Base-by-base conservation (phyloP, 2,329 filamentous ascomycete species). In the Purpureocillium takamizusanense region DNA sequence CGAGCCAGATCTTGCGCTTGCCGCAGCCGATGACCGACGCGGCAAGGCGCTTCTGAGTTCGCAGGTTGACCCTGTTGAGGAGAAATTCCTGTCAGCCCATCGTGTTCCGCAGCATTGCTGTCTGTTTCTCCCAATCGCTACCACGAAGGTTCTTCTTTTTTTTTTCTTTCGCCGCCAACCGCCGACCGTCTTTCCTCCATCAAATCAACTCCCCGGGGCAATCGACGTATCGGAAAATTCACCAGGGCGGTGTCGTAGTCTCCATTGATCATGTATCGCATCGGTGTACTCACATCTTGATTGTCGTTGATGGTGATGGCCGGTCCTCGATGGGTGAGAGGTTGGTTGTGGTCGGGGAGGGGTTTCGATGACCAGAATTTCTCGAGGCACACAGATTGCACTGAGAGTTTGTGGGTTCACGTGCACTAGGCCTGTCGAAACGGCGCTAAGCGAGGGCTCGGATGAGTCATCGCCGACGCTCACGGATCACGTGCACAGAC, bases 1-100 rank as follows among this genome's bases (percentile, higher is more conserved):
- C 92, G 69, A 98, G 89, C 92, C 92, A 98, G 76, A 98, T 94
- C 86, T 98, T 98, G 83, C 90, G 86, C 86, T 98, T 83, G 70
- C 92, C 92, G 78, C 87, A 94, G 80, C 88, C 88, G 70, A 95
- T 86, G 71, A 98, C 92, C 73, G 90, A 86, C 66, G 92, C 87
- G 70, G 92, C 92, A 65, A 98, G 89, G 77, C 94, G 90, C 85
- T 98, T 98, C 83, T 98, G 94, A 72, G 92, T 97, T 73, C 83
- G 84, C 74, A 98, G 85, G 72, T 97, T 97, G 85, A 95, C 89
- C 92, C 92, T 98, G 68, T 25, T 37, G 38, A 46, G 49, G 41
- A 51, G 45, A 46, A n/a, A 44, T 45, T 31, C 35, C 41, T 42
- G 44, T 61, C 55, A 58, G 60, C 58, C 45, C 35, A 28, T 16